Base-by-base conservation (phyloP, 106 monocot genomes). In the Iris macrosiphon region DNA sequence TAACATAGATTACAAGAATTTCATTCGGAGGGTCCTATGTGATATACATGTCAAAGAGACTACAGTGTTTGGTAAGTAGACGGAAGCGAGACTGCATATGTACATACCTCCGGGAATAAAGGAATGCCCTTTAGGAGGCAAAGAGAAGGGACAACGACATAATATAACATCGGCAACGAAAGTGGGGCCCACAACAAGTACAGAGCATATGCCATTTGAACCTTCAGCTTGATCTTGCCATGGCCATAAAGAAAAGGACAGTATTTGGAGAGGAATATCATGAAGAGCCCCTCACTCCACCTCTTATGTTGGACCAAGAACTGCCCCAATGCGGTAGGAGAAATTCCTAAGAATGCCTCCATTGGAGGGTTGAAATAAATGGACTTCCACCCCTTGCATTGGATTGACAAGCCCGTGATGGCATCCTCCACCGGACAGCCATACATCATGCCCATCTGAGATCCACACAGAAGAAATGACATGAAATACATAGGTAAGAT, bases 321-420 rank as follows among this genome's bases (percentile, higher is more conserved):
- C 45, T 74, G 69, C 6, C 22, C 40, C 11, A 80, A 19, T 17
- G 75, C 67, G 9, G 42, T 17, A 1, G 80, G 80, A 12, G 65
- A 70, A 19, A 75, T 26, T 8, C 80, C 80, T 4, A 80, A 15
- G 41, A 80, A 80, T 29, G 44, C 49, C 6, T 2, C 38, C 20
- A 44, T 37, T 25, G 29, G 3, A 23, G 79, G 79, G 20, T 74
- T 80, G 37, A 34, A 70, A 28, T 41, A 70, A 3, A 74, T 25
- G 0, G 74, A 74, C 21, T 56, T 80, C 79, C 79, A 80, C 12
- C 79, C 79, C 19, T 32, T 59, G 49, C 74, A 74, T 62, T 80
- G 64, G 40, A 80, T 74, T 35, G 65, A 65, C 6, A 80, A 45
- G 20, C 79, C 73, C 2, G 74, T 74, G 10, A 74, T 65, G 10